Evolutionary conservation across 129 eudicot species (phyloP), one percentile per base, ranked within the genome.

Genomic region (Gnaphalium uliginosum): DNA sequence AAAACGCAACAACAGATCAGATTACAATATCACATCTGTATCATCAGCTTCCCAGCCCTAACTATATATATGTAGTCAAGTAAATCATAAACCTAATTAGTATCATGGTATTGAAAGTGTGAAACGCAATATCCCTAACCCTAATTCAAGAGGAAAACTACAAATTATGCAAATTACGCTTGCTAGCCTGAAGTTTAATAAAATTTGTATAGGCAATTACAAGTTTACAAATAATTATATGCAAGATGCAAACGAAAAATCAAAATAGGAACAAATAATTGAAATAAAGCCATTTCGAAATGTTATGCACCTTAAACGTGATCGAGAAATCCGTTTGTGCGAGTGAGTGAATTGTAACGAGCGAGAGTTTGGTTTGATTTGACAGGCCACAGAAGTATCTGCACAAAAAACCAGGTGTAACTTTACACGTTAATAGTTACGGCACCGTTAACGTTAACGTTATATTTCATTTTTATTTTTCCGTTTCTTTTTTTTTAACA

Each of bases 311-410:
- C 80, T 48, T 63, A 21, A 35, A 57, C 43, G 60, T 8, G 60
- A 74, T 61, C 14, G 43, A 73, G 9, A 39, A 39, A 37, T 53
- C 24, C 19, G n/a, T 54, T 73, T 24, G 57, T 56, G 51, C 54
- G 66, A 56, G 35, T 21, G 67, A 30, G 61, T 26, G 71, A 62
- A 48, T 64, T 33, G 65, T 74, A 10, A 18, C 35, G 35, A 58
- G 66, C 41, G 39, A 61, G 77, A 39, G 69, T 60, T 60, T 25
- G 69, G 6, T 35, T 35, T 7, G 71, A 17, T 73, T 73, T 57
- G 30, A 73, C 56, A 19, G 15, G 51, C 50, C 37, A 46, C 51
- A 33, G 59, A 76, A 76, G 81, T 68, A 56, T 76, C 68, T 18
- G 73, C 80, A 76, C 73, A 48, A 50, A 27, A 29, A 65, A 11